These are phyloP conservation scores for Lyophyllum decastes DNA, from an alignment of 768 basidiomycete species.

Conservation along the genomic window DNA sequence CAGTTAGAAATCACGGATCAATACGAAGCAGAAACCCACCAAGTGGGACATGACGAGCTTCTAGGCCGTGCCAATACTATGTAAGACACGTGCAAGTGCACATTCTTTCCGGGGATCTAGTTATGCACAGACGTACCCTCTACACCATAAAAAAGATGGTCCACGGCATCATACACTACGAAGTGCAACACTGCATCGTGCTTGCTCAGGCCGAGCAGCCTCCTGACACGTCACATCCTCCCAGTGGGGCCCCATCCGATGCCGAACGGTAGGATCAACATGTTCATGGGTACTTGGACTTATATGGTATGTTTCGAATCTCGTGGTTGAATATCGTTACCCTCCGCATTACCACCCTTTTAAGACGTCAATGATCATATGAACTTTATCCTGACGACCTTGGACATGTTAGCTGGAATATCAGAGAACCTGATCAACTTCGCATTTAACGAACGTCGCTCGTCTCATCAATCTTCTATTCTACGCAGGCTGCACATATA, in stretches of 20 bases:
- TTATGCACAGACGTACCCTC: slow-evolving; percentile 69
- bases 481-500: background rate
- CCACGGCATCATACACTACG: slow-evolving; percentile 64
- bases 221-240: too few species aligned
- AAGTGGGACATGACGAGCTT: slow-evolving; percentile 60
- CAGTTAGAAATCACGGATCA: slow-evolving; percentile 70
- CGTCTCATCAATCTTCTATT: background rate
- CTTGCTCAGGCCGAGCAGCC: slow-evolving; percentile 31
- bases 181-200: slow-evolving; percentile 57
- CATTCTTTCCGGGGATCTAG: slow-evolving; percentile 71
- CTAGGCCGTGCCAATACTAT: too few species aligned
- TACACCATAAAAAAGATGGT: slow-evolving; percentile 70
- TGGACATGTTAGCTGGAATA: slow-evolving; percentile 70
- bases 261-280: slow-evolving; percentile 6
- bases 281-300: slow-evolving; percentile 58
- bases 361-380: slow-evolving; percentile 73
- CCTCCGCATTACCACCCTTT: background rate
- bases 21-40: slow-evolving; percentile 60
- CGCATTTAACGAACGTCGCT: slow-evolving; percentile 61
- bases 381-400: slow-evolving; percentile 61
- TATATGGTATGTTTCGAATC: slow-evolving; percentile 48
- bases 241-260: too few species aligned
- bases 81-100: slow-evolving; percentile 61
- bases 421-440: slow-evolving; percentile 70
- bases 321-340: background rate